A percentile compares a stretch with the other conserved stretches of the same genome.
Conservation (phyloP, 2,329 filamentous ascomycete genomes). For the Fonsecaea erecta region DNA sequence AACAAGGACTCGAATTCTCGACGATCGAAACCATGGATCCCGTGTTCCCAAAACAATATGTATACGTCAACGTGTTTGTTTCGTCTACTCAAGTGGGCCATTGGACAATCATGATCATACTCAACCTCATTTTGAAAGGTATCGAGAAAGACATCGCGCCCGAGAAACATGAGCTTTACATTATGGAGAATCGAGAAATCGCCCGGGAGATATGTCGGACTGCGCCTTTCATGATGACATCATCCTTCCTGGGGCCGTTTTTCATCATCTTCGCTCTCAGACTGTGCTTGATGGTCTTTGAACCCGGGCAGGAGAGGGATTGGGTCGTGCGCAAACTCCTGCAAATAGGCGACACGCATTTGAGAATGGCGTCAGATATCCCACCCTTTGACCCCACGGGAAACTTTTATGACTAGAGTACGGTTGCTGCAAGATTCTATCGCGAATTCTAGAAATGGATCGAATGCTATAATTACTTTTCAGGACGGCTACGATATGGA, state of each 20-base stretch:
- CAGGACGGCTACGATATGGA: not conserved
- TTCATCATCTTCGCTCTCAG: slow-evolving; percentile 37
- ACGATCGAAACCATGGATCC: slow-evolving; percentile 26
- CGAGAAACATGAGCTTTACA: slow-evolving; percentile 30
- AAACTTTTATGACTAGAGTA: not conserved
- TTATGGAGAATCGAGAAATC: slow-evolving; percentile 35
- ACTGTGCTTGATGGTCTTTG: slow-evolving; percentile 33
- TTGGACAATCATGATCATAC: slow-evolving; percentile 36
- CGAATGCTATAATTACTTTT: not conserved
- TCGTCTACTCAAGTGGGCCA: slow-evolving; percentile 31
- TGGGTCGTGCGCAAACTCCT: slow-evolving; percentile 35
- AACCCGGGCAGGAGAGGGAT: slow-evolving; percentile 29
- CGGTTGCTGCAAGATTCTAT: not conserved
- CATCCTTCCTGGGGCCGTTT: slow-evolving; percentile 38
- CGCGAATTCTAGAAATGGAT: not conserved
- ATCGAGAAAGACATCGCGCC: slow-evolving; percentile 25
- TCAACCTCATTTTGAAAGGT: slow-evolving; percentile 34
- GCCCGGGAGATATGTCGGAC: slow-evolving; percentile 35
- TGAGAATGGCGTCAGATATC: slow-evolving; percentile 38
- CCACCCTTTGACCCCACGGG: slow-evolving; percentile 6
- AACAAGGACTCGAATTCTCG: slow-evolving; percentile 22
- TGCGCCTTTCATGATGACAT: slow-evolving; percentile 35
- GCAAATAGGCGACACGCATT: slow-evolving; percentile 35
- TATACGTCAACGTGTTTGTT: slow-evolving; percentile 36
- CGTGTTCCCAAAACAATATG: slow-evolving; percentile 35